These are phyloP conservation scores for Cyathus striatus DNA, from an alignment of 768 basidiomycete species.

Conservation along the genomic window DNA sequence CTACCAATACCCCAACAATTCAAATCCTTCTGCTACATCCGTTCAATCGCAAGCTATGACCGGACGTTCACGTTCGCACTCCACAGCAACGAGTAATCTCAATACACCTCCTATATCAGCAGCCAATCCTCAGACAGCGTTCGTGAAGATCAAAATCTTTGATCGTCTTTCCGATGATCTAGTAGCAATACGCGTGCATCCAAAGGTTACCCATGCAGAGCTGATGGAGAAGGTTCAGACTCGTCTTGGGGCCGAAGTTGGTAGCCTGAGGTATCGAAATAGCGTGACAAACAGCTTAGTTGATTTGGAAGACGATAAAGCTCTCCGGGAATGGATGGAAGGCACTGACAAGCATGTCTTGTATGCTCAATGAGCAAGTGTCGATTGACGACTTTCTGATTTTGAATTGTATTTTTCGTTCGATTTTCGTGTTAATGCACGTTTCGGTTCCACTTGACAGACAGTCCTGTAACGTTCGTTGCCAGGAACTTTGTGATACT, in stretches of 20 bases:
- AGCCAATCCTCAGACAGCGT: conserved; percentile 76
- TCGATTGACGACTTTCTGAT: too few relatives aligned
- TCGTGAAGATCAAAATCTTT: conserved; percentile 98
- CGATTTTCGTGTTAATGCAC: not conserved
- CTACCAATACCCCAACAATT: conserved; percentile 19
- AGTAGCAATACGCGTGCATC: conserved; percentile 95
- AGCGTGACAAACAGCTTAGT: conserved; percentile 62
- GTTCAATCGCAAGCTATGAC: conserved; percentile 51
- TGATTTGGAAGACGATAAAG: conserved; percentile 56
- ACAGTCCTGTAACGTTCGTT: too few relatives aligned
- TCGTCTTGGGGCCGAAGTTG: conserved; percentile 73
- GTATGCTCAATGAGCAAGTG: conserved; percentile 73
- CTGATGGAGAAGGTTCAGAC: conserved; percentile 90
- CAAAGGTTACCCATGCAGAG: conserved; percentile 78
- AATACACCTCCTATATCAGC: conserved; percentile 74
- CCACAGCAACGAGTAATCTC: conserved; percentile 45
- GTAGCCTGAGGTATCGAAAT: conserved; percentile 68
- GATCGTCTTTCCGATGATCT: conserved; percentile 90
- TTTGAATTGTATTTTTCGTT: not conserved
- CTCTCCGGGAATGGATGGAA: conserved; percentile 70
- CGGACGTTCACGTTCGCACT: conserved; percentile 53
- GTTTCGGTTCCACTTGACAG: too few relatives aligned
- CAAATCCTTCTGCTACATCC: conserved; percentile 43
- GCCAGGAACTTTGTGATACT: too few relatives aligned
- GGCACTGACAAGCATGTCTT: conserved; percentile 79